These are phyloP conservation scores for Termitomyces sp. DNA, from an alignment of 768 basidiomycete species.

Conservation along the genomic window DNA sequence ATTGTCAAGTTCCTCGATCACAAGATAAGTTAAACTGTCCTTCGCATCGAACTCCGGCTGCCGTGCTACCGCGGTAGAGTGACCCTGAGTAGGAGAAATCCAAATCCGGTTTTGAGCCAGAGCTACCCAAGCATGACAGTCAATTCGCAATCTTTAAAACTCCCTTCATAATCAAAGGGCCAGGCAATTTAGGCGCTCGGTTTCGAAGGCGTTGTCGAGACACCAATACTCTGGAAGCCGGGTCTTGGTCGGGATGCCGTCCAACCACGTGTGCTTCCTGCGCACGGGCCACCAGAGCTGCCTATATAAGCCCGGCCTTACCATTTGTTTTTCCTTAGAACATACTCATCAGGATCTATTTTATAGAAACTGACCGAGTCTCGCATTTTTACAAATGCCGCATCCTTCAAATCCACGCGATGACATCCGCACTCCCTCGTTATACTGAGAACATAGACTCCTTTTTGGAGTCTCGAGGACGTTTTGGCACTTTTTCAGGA, in stretches of 20 bases:
- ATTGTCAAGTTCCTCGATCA: no score
- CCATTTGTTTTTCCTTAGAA: slow-evolving; percentile 35
- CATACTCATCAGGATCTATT: slow-evolving; percentile 75
- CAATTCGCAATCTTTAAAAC: background rate
- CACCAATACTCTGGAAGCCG: no score
- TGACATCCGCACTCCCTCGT: slow-evolving; percentile 53
- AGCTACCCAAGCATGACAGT: background rate
- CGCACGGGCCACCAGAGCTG: slow-evolving; percentile 29
- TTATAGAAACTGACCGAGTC: slow-evolving; percentile 69
- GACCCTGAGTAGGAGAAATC: background rate
- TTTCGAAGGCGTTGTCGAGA: background rate
- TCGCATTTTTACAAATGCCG: slow-evolving; percentile 67
- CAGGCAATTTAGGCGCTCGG: background rate
- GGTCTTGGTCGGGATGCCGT: background rate
- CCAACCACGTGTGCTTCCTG: background rate
- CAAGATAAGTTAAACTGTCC: background rate
- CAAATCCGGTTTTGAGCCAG: background rate
- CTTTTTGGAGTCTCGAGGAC: slow-evolving; percentile 42
- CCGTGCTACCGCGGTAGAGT: background rate
- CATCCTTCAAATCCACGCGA: slow-evolving; percentile 57
- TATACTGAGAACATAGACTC: slow-evolving; percentile 51
- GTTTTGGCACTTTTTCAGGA: slow-evolving; percentile 33
- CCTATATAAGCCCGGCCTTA: slow-evolving; percentile 26
- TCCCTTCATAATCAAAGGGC: background rate
- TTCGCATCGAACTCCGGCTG: background rate